Percentiles rank a stretch among this genome's conserved stretches.
These are phyloP conservation scores for Ogataea hybrid DNA, from an alignment of 1,139 yeast genomes.

Conservation along the genomic window DNA sequence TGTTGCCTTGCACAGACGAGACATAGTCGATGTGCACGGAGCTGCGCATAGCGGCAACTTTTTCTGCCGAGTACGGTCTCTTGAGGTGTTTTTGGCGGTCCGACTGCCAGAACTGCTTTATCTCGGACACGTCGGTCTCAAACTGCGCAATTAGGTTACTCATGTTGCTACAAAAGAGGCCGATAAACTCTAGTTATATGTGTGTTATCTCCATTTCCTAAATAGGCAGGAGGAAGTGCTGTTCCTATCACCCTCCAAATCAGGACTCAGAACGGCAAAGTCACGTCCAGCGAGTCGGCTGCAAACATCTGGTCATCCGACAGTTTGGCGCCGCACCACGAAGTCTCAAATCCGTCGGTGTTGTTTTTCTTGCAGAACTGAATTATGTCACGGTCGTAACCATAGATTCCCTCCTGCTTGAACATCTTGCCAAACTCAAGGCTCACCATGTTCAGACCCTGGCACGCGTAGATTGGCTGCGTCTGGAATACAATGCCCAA, in stretches of 20 bases:
- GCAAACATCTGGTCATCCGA: slow-evolving; percentile 19
- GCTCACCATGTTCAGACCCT: slow-evolving; percentile 23
- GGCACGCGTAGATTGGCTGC: slow-evolving; percentile 29
- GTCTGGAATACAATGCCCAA: slow-evolving; percentile 28
- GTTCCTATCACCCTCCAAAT: neutral
- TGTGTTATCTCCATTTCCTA: slow-evolving; percentile 1
- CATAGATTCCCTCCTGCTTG: slow-evolving; percentile 27
- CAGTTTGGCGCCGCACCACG: slow-evolving; percentile 20
- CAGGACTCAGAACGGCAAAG: slow-evolving; percentile 12
- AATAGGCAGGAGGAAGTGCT: slow-evolving; percentile 1
- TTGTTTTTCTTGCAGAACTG: slow-evolving; percentile 9
- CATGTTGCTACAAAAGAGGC: neutral
- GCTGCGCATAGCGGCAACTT: slow-evolving; percentile 55
- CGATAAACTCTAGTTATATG: neutral
- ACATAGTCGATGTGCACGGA: slow-evolving; percentile 45
- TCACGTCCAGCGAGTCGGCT: slow-evolving; percentile 17
- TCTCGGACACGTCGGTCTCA: slow-evolving; percentile 26
- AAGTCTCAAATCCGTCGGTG: slow-evolving; percentile 20
- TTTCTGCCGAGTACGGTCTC: slow-evolving; percentile 52
- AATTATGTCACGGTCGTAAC: slow-evolving; percentile 26
- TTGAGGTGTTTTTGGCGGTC: slow-evolving; percentile 48
- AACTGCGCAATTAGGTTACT: slow-evolving; percentile 8
- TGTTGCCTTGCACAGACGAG: slow-evolving; percentile 54
- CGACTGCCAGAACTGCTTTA: slow-evolving; percentile 51
- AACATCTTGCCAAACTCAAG: slow-evolving; percentile 26